phyloP scores from a whole-genome alignment of 2,329 filamentous ascomycete genomes.

The Ophiostoma novo-ulmi region DNA sequence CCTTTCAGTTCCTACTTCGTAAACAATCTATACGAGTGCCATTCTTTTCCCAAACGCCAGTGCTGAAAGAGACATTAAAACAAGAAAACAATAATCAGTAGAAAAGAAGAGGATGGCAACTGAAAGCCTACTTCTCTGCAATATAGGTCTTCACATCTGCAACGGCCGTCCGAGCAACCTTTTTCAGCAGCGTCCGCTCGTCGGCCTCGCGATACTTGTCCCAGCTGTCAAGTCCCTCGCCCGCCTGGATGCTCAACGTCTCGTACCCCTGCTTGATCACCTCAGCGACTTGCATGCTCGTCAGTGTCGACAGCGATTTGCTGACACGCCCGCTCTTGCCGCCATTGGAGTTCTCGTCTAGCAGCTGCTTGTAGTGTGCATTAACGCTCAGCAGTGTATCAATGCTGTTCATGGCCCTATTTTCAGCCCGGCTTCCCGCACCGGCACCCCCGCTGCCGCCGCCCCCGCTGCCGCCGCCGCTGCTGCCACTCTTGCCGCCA shows the following conservation, averaged over 20 bases:
- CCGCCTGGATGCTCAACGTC: slow-evolving; percentile 83
- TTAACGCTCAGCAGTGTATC: slow-evolving; percentile 78
- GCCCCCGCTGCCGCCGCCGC: no score
- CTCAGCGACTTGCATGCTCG: slow-evolving; percentile 75
- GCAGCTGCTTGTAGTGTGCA: slow-evolving; percentile 78
- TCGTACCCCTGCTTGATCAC: slow-evolving; percentile 97
- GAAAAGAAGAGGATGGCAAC: neutral
- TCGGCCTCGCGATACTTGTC: slow-evolving; percentile 82
- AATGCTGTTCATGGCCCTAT: slow-evolving; percentile 57
- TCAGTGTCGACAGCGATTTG: slow-evolving; percentile 58
- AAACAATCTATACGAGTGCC: neutral
- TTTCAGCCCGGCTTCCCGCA: slow-evolving; percentile 37
- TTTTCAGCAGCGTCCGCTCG: slow-evolving; percentile 78
- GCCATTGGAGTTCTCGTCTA: slow-evolving; percentile 49
- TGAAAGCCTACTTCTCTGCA: slow-evolving; percentile 2
- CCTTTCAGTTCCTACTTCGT: neutral
- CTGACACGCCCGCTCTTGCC: slow-evolving; percentile 37
- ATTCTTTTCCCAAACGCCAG: slow-evolving; percentile 2
- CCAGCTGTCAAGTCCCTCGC: slow-evolving; percentile 81
- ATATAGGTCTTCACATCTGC: slow-evolving; percentile 41
- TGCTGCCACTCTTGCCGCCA: slow-evolving; percentile 23
- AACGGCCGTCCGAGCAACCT: slow-evolving; percentile 74
- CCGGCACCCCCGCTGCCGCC: neutral
- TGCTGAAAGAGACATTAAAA: neutral
- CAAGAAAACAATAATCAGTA: neutral